A percentile compares a stretch with the other conserved stretches of the same genome.
Conservation (phyloP, 768 basidiomycete species). For the Russula sp. region DNA sequence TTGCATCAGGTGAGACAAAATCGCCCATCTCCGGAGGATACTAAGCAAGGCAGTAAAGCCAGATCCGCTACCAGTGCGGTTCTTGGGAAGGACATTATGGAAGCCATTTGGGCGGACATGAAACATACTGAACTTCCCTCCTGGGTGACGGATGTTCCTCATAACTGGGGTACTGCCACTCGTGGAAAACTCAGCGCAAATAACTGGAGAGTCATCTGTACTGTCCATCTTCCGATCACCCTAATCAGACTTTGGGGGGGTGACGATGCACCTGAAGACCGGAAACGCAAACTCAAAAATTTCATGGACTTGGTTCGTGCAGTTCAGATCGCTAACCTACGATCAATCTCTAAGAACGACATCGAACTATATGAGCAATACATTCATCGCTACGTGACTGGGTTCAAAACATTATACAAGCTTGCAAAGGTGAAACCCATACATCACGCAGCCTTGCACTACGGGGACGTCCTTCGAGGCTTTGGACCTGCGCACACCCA, state of each 20-base stretch:
- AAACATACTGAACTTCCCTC: slow-evolving; percentile 25
- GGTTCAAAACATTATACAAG: slow-evolving; percentile 23
- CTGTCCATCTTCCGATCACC: slow-evolving; percentile 30
- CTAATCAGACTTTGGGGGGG: slow-evolving; percentile 32
- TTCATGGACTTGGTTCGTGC: slow-evolving; percentile 29
- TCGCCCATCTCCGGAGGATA: not conserved
- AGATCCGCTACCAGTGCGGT: slow-evolving; percentile 3
- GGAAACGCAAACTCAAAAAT: slow-evolving; percentile 25
- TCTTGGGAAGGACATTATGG: slow-evolving; percentile 29
- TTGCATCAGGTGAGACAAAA: not conserved
- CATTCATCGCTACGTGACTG: slow-evolving; percentile 23
- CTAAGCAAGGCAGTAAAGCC: not conserved
- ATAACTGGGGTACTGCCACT: slow-evolving; percentile 28
- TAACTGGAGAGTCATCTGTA: slow-evolving; percentile 30
- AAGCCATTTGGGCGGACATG: slow-evolving; percentile 29
- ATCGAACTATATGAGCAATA: not conserved
- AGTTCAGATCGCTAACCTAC: slow-evolving; percentile 22
- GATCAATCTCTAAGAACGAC: slow-evolving; percentile 10
- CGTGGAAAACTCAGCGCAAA: slow-evolving; percentile 32
- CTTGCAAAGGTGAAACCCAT: slow-evolving; percentile 25
- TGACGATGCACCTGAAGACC: slow-evolving; percentile 13
- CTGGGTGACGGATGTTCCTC: slow-evolving; percentile 29
- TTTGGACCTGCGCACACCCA: slow-evolving; percentile 29
- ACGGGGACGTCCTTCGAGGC: slow-evolving; percentile 23
- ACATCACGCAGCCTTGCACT: slow-evolving; percentile 31